phyloP scores from a whole-genome alignment of 768 basidiomycete genomes.

The Leccinellum rugosiceps region DNA sequence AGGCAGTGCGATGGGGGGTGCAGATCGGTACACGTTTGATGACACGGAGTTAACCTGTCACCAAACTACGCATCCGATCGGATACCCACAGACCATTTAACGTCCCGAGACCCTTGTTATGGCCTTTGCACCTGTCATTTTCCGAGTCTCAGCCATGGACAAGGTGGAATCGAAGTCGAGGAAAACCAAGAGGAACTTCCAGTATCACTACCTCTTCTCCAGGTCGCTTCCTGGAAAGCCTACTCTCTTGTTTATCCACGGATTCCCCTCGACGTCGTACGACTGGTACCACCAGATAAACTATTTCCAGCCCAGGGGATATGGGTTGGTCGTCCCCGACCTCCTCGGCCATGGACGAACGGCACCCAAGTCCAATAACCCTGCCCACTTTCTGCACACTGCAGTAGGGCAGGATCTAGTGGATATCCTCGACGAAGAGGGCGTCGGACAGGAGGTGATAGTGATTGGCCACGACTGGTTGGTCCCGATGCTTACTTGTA shows the following conservation, averaged over 20 bases:
- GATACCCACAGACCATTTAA: slow-evolving; percentile 9
- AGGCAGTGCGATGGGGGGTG: slow-evolving; percentile 14
- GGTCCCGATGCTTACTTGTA: background rate
- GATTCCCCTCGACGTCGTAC: slow-evolving; percentile 41
- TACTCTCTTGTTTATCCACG: slow-evolving; percentile 44
- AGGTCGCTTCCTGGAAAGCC: slow-evolving; percentile 26
- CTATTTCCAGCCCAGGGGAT: slow-evolving; percentile 38
- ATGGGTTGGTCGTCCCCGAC: slow-evolving; percentile 45
- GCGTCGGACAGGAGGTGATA: slow-evolving; percentile 26
- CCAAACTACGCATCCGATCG: slow-evolving; percentile 16
- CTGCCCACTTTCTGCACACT: slow-evolving; percentile 25
- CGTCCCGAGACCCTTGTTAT: background rate
- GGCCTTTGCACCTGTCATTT: background rate
- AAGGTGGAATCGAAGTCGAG: slow-evolving; percentile 31
- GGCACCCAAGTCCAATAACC: slow-evolving; percentile 36
- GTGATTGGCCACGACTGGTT: slow-evolving; percentile 43
- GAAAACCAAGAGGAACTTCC: slow-evolving; percentile 32
- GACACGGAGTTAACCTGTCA: background rate
- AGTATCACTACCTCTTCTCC: slow-evolving; percentile 36
- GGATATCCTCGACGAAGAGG: slow-evolving; percentile 39
- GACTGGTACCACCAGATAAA: slow-evolving; percentile 43
- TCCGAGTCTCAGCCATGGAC: slow-evolving; percentile 18
- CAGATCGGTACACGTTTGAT: slow-evolving; percentile 19
- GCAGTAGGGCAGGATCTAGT: slow-evolving; percentile 33
- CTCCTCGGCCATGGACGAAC: slow-evolving; percentile 47